phyloP scores from a whole-genome alignment of 805 yeast genomes.

The Candida gorgasii region DNA sequence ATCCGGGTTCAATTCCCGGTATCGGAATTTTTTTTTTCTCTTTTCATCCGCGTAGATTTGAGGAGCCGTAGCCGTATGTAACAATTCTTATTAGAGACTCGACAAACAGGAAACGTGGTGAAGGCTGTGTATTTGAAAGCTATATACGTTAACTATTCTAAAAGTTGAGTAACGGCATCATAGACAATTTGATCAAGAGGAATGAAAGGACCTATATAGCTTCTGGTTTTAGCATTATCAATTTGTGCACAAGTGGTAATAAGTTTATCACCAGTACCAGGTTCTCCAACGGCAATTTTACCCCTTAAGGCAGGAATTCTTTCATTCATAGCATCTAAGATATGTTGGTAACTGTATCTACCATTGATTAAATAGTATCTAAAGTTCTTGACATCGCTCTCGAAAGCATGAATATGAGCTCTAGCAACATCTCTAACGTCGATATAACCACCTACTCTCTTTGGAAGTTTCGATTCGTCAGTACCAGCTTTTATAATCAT shows the following conservation, averaged over 20 bases:
- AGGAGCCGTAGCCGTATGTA: no score
- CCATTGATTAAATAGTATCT: slow-evolving; percentile 24
- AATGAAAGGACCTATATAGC: slow-evolving; percentile 38
- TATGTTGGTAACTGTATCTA: slow-evolving; percentile 21
- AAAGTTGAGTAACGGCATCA: no score
- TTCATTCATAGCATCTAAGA: slow-evolving; percentile 33
- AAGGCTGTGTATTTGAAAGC: no score
- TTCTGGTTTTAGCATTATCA: slow-evolving; percentile 37
- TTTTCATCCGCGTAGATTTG: no score
- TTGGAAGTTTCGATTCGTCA: neutral
- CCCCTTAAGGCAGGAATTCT: slow-evolving; percentile 44
- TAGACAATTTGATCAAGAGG: slow-evolving; percentile 38
- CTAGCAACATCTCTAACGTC: slow-evolving; percentile 49
- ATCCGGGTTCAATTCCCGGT: slow-evolving; percentile 23
- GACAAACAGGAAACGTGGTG: no score
- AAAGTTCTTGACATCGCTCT: slow-evolving; percentile 22
- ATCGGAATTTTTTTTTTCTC: slow-evolving; percentile 17
- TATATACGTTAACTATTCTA: no score
- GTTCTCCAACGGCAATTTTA: slow-evolving; percentile 44
- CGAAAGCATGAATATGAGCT: slow-evolving; percentile 41
- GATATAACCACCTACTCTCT: slow-evolving; percentile 21
- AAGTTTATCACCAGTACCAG: slow-evolving; percentile 28
- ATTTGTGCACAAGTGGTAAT: slow-evolving; percentile 17
- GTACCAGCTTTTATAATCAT: slow-evolving; percentile 23
- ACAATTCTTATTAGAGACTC: no score